Base-by-base conservation (phyloP, 495 filamentous ascomycete genomes). In the Hyphodiscus hymeniophilus region DNA sequence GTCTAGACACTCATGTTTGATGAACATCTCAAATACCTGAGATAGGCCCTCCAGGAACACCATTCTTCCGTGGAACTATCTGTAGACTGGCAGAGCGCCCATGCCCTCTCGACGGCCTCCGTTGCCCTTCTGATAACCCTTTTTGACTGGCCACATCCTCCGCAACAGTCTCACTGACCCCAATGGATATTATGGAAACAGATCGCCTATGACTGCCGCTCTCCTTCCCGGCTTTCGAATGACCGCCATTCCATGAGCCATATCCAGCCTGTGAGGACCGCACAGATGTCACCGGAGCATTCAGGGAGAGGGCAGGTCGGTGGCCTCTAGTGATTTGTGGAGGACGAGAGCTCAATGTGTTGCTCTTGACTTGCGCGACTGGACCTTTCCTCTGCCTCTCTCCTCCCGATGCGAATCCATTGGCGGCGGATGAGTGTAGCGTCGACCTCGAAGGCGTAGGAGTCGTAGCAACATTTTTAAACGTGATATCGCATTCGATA, bases 171-270 rank as follows among this genome's bases (percentile, higher is more conserved):
- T 84, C 77, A 45, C 81, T 79, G 40, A 77, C 81, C 13, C 87
- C 87, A 53, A 97, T 76, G 4, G 92, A 97, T 17, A 96, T 79
- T 52, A 98, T 97, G n/a, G 92, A 96, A 24, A 98, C 76, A 0
- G 91, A 95, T 60, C 91, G 67, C 50, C 74, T 75, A 50, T 81
- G 79, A 54, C 44, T 66, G 8, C 40, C 20, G n/a, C 43, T 42
- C n/a, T 50, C 36, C 41, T 35, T 45, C 6, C 35, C 31, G 33
- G 26, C 30, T 40, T 46, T 49, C 1, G 26, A 11, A 42, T 47
- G 45, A 1, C 47, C 45, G 33, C 42, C 55, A 36, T 46, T 58
- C 51, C 47, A 45, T n/a, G 48, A 45, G 20, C 44, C 43, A 16
- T 48, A 21, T 4, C 32, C 12, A 39, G 46, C 36, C 21, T 52